phyloP scores from a whole-genome alignment of 305 asterid species.

The Rubia balearica region DNA sequence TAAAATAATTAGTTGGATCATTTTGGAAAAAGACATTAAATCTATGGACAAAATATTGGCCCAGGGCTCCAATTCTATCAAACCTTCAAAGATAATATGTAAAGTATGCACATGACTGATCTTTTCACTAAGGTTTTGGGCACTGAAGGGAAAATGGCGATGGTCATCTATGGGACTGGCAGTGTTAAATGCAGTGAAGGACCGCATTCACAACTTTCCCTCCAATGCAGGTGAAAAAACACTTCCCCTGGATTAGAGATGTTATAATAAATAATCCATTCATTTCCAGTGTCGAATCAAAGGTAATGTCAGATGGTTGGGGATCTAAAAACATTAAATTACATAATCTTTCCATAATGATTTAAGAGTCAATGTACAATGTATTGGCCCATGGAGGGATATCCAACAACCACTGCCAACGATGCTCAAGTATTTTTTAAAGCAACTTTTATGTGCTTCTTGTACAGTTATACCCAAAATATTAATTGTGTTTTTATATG shows the following conservation, averaged over 20 bases:
- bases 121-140: conserved; percentile 39
- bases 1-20: no score
- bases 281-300: conserved; percentile 61
- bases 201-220: conserved; percentile 67
- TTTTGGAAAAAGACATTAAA: no score
- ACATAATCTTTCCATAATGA: no score
- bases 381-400: no score
- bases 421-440: no score
- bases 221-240: conserved; percentile 61
- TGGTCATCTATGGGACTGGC: conserved; percentile 80
- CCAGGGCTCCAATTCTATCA: conserved; percentile 36
- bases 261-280: conserved; percentile 70
- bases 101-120: conserved; percentile 28
- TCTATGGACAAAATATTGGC: no score
- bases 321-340: no score
- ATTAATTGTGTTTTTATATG: no score
- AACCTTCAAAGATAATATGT: conserved; percentile 38
- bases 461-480: no score
- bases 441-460: no score
- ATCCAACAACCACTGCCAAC: no score
- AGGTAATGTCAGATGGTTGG: conserved; percentile 34
- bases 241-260: conserved; percentile 61
- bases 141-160: conserved; percentile 43
- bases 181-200: conserved; percentile 58
- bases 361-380: no score